Evolutionary conservation across 2,329 filamentous ascomycete genomes (phyloP), one percentile per base, ranked within the genome.

Genomic region (Colletotrichum liriopes): DNA sequence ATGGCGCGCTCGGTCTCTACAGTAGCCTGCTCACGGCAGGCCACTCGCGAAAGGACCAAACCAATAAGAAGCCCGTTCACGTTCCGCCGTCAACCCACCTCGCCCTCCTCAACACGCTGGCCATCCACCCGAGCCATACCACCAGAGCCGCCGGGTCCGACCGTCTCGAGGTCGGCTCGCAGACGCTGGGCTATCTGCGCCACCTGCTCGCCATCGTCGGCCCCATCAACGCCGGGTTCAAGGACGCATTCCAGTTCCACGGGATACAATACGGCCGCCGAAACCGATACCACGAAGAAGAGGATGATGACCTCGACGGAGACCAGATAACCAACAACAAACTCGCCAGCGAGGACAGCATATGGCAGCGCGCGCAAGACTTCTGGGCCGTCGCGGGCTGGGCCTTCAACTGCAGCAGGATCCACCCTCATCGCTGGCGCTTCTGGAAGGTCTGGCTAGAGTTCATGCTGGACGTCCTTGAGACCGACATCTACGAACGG

Each of bases 301-400:
- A 76, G 1, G 81, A 82, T 12, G 80, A 84, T 12, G 83, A 85
- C 8, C 81, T 84, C 14, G 87, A 89, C 3, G 84, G 85, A 0
- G 88, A 88, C 56, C 82, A 84, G 12, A 82, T 95, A 45, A 11
- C 35, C 23, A 84, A 86, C 52, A 86, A 89, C 8, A 85, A 87
- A 12, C 85, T 94, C 69, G 91, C 92, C 1, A 88, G 89, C 62
- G 84, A 88, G 18, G 87, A 90, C 54, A 92, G 93, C 39, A 74
- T 98, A 1, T 98, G 93, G 90, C 84, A 84, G 20, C 88, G 90
- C n/a, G 93, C 93, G 0, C 91, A 93, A 73, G 94, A 97, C 78
- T 97, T 98, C 77, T 99, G 96, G 94, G 89, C 91, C 52, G 89
- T 94, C 0, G 88, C 96, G 0, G 96, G 96, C 4, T 98, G 96